Evolutionary conservation across 345 rosid species (phyloP).

Genomic region (Boechera divaricarpa): DNA sequence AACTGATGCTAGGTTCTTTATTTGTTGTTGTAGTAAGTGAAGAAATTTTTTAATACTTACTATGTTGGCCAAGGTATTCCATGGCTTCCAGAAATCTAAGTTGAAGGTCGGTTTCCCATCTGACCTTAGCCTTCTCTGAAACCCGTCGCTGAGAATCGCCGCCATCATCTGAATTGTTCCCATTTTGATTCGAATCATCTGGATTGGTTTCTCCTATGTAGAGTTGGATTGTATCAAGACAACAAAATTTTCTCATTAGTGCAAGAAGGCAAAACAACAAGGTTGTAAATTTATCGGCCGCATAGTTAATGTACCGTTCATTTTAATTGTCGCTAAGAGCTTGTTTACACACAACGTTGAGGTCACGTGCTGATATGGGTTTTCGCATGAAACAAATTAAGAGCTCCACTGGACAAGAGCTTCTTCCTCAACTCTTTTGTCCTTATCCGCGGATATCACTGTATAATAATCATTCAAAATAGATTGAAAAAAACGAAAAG

Average conservation of each 20-base stretch:
- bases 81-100: constrained; percentile 55
- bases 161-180: background rate
- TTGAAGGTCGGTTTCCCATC: constrained; percentile 62
- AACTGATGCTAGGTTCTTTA: background rate
- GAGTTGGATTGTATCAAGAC: background rate
- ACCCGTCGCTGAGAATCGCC: constrained; percentile 1
- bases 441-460: constrained; percentile 74
- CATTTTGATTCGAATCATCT: background rate
- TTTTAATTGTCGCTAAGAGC: constrained; percentile 28
- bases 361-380: constrained; percentile 29
- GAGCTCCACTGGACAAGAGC: constrained; percentile 54
- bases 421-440: constrained; percentile 44
- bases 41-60: constrained; percentile 50
- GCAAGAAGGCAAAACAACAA: background rate
- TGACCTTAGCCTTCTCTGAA: constrained; percentile 52
- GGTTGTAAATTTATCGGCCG: background rate
- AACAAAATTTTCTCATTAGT: background rate
- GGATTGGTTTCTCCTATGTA: background rate
- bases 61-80: constrained; percentile 49
- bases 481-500: background rate
- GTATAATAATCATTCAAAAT: constrained; percentile 16
- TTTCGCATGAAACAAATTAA: constrained; percentile 21
- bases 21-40: background rate
- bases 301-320: constrained; percentile 36
- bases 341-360: constrained; percentile 54